Conservation (phyloP, 148 eudicot genomes). For the Bassia scoparia region DNA sequence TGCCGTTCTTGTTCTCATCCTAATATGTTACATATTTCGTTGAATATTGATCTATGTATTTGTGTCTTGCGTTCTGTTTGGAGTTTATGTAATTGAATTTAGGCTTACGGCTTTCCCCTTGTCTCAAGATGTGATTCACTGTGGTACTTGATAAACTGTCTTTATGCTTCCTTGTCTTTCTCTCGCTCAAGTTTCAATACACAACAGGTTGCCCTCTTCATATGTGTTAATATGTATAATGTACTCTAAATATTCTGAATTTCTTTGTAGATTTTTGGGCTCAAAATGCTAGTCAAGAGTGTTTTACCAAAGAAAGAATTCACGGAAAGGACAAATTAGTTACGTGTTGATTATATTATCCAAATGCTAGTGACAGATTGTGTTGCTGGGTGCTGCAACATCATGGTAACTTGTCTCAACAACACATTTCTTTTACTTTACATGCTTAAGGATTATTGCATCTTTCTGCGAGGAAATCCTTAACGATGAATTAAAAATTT, state of each 20-base stretch:
- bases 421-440: neutral
- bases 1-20: neutral
- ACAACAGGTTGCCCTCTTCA: neutral
- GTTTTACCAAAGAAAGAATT: slow-evolving; percentile 53
- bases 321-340: slow-evolving; percentile 40
- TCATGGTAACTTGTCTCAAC: slow-evolving; percentile 42
- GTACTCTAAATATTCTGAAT: neutral
- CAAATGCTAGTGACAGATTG: slow-evolving; percentile 56
- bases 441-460: neutral
- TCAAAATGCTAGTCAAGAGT: slow-evolving; percentile 78
- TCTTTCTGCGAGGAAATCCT: neutral
- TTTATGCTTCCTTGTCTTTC: neutral
- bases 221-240: neutral
- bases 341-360: slow-evolving; percentile 53
- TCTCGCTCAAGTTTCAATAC: neutral
- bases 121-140: neutral
- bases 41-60: neutral
- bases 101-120: no score
- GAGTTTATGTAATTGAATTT: no score
- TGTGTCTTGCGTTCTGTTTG: no score
- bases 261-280: slow-evolving; percentile 62
- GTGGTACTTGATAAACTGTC: neutral
- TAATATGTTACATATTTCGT: neutral
- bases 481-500: no score
- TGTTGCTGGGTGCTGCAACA: slow-evolving; percentile 37